Base-by-base conservation (phyloP, 148 eudicot species). In the Fagopyrum homotropicum region DNA sequence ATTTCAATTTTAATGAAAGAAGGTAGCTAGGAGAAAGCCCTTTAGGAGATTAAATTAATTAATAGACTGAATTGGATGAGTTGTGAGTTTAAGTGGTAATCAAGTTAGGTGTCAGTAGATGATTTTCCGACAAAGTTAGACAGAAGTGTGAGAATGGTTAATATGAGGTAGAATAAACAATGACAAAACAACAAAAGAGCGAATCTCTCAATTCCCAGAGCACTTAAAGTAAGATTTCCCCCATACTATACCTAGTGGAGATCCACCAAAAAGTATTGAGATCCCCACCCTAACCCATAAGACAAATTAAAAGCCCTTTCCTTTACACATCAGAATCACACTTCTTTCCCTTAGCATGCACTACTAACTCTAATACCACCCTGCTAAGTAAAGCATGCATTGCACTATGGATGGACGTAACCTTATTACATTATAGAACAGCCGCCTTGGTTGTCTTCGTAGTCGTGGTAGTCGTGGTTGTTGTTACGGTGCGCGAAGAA, bases 191-290 rank as follows among this genome's bases (percentile, higher is more conserved):
- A 54, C n/a, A 29, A 61, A 29, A 44, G 15, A 61, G 30, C 1
- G 68, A 61, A 61, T 61, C 16, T 61, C 68, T 61, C 68, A 61
- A 61, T 61, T 61, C 68, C 30, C 68, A 61, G 22, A 29, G 43
- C 68, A 61, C 59, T 4, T 59, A 17, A 60, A 60, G 26, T 60
- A 26, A 61, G 43, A 40, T 26, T 55, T 61, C 0, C 68, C 43
- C 43, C 43, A 29, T 61, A n/a, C 43, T 4, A 29, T 35, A 61
- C 12, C 68, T 26, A 61, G 68, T 61, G 68, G 68, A 9, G 4
- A 61, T 61, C 68, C 68, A 61, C 68, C 63, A 19, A 57, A 55
- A 61, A 29, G 5, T 61, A 61, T 35, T 35, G 30, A 29, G 40
- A 61, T 10, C 30, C 63, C 59, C 59, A 55, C 59, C 59, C 59